Percentiles rank a stretch among this genome's conserved stretches.
Conservation (phyloP, 2,329 filamentous ascomycete genomes). For the Rhytidhysteron rufulum region DNA sequence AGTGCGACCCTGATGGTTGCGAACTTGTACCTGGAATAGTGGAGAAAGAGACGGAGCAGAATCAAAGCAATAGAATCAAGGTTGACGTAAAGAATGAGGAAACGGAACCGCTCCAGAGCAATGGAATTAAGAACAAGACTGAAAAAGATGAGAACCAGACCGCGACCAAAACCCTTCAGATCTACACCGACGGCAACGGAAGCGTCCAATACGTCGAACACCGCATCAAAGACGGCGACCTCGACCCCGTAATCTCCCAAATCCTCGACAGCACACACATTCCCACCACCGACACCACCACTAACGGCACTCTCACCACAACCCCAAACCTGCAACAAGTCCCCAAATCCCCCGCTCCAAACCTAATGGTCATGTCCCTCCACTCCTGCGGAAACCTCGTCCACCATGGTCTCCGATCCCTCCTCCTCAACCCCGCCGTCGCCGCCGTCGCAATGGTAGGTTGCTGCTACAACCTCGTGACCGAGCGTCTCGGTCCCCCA, state of each 20-base stretch:
- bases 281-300: constrained; percentile 20
- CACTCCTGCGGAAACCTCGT: constrained; percentile 98
- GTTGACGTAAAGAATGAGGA: constrained; percentile 1
- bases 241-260: constrained; percentile 63
- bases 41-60: not conserved
- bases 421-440: constrained; percentile 79
- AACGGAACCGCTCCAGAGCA: not conserved
- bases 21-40: constrained; percentile 1
- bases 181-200: constrained; percentile 59
- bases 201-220: constrained; percentile 76
- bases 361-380: constrained; percentile 85
- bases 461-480: constrained; percentile 96
- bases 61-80: not conserved
- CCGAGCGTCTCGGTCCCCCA: constrained; percentile 80
- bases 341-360: constrained; percentile 29
- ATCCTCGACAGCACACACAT: constrained; percentile 48
- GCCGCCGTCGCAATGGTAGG: constrained; percentile 92
- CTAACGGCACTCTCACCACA: constrained; percentile 15
- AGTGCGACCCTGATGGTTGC: constrained; percentile 15
- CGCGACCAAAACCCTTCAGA: constrained; percentile 30
- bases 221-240: constrained; percentile 67
- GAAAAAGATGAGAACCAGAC: constrained; percentile 9
- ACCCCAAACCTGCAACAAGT: constrained; percentile 22
- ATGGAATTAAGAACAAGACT: not conserved
- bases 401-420: constrained; percentile 84